phyloP scores from a whole-genome alignment of 768 basidiomycete genomes.

The Clathrus columnatus region DNA sequence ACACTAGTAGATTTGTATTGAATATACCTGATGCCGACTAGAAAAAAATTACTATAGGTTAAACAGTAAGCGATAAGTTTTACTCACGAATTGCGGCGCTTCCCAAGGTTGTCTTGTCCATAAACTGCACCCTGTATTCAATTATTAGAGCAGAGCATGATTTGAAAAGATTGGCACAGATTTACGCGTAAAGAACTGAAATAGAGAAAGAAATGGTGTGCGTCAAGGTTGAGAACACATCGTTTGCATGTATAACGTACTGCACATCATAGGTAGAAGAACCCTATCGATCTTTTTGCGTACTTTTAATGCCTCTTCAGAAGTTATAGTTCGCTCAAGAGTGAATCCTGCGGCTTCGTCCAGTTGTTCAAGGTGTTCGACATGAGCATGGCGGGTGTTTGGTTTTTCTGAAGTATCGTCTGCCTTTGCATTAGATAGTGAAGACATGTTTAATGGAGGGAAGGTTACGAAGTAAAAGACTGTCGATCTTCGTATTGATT shows the following conservation, averaged over 20 bases:
- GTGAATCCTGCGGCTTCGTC: too few species aligned
- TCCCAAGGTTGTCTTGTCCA: constrained; percentile 70
- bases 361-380: too few species aligned
- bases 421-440: too few species aligned
- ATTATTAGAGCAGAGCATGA: too few species aligned
- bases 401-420: too few species aligned
- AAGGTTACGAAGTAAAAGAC: too few species aligned
- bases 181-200: constrained; percentile 51
- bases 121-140: constrained; percentile 55
- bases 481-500: too few species aligned
- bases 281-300: constrained; percentile 54
- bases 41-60: background rate
- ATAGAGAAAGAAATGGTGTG: background rate
- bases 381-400: too few species aligned
- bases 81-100: constrained; percentile 43
- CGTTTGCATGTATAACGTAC: constrained; percentile 36
- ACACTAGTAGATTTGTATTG: background rate
- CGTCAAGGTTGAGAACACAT: constrained; percentile 6
- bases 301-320: background rate
- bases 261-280: constrained; percentile 63
- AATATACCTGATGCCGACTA: constrained; percentile 52
- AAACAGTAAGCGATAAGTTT: background rate
- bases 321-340: too few species aligned
- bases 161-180: background rate
- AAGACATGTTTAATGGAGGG: too few species aligned